phyloP scores from a whole-genome alignment of 1,139 yeast genomes.

The Taphrina flavorubra region DNA sequence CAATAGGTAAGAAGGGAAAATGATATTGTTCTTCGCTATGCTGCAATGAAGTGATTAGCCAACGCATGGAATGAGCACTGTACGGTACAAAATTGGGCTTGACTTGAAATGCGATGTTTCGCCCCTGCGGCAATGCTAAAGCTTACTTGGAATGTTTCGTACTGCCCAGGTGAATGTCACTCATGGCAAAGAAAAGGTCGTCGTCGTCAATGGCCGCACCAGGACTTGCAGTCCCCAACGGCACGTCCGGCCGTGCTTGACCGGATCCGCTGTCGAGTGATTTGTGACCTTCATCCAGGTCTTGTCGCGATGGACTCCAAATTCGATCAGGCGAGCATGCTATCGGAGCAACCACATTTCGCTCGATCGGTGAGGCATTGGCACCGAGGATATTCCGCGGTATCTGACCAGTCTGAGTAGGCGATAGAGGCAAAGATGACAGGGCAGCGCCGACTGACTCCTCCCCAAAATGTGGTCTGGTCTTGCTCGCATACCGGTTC shows the following conservation, averaged over 20 bases:
- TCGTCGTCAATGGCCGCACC: slow-evolving; percentile 31
- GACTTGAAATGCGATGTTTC: too few species aligned
- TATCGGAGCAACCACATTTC: background rate
- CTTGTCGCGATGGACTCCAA: background rate
- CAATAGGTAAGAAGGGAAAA: background rate
- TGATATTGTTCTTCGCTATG: slow-evolving; percentile 1
- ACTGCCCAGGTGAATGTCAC: slow-evolving; percentile 34
- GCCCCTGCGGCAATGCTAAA: background rate
- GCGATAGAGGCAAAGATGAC: background rate
- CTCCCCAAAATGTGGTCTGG: background rate
- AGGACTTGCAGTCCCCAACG: background rate
- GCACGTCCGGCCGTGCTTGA: background rate
- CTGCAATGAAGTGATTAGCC: background rate
- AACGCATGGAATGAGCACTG: background rate
- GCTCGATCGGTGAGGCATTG: background rate
- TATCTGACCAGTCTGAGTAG: background rate
- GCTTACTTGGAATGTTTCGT: background rate
- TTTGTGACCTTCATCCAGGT: background rate
- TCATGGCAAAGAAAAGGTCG: slow-evolving; percentile 42
- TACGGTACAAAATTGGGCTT: too few species aligned
- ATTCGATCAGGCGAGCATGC: background rate
- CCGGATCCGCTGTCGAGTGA: background rate
- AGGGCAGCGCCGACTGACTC: background rate
- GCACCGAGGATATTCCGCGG: background rate
- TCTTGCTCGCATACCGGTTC: background rate